Conservation (phyloP, 139 green algal genomes). For the Chlorella sorokiniana region DNA sequence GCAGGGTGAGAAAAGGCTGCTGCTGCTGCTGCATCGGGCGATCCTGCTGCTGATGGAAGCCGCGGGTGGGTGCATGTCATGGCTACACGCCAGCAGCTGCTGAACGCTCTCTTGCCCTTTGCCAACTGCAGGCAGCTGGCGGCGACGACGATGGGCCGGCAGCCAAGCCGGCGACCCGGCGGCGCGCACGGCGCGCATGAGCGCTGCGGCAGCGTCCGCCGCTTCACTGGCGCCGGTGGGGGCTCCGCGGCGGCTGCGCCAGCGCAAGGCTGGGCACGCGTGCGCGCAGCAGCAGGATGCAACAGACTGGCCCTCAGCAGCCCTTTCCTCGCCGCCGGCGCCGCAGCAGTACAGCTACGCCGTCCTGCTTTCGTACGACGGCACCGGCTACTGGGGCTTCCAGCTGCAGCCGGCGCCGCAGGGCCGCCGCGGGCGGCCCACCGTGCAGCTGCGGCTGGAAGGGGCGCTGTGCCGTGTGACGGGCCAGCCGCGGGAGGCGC, state of each 20-base stretch:
- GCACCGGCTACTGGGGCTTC: slow-evolving; percentile 55
- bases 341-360: slow-evolving; percentile 28
- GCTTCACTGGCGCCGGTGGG: too few relatives aligned
- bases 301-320: neutral
- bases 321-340: too few relatives aligned
- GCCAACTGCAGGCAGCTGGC: neutral
- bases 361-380: slow-evolving; percentile 51
- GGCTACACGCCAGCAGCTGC: neutral
- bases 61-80: neutral
- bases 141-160: neutral
- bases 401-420: slow-evolving; percentile 47
- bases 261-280: neutral
- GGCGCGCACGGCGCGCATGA: slow-evolving; percentile 15
- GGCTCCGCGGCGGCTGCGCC: too few relatives aligned
- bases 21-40: neutral
- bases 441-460: slow-evolving; percentile 66
- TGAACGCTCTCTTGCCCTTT: neutral
- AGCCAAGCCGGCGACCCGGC: neutral
- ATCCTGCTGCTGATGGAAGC: neutral
- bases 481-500: slow-evolving; percentile 35
- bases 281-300: neutral
- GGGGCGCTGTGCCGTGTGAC: slow-evolving; percentile 49
- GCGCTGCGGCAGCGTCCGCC: neutral
- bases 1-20: neutral
- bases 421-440: neutral